Percentiles rank a stretch among this genome's conserved stretches.
Conservation (phyloP, 139 green algal genomes). For the Microglena sp. region DNA sequence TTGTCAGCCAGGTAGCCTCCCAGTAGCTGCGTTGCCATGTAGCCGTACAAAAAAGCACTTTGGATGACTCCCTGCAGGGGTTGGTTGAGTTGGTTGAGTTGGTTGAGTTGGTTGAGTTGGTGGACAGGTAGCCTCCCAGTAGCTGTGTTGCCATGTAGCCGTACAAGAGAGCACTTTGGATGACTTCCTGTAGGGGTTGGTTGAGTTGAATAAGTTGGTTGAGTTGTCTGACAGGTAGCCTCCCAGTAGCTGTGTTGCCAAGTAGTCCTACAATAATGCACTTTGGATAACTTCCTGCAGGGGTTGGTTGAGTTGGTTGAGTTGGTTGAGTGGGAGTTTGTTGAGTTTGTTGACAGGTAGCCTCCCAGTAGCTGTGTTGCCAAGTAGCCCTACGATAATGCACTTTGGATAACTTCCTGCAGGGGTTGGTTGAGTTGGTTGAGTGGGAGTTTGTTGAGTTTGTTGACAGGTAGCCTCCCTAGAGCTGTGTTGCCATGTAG, state of each 20-base stretch:
- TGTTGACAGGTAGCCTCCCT: conserved; percentile 78
- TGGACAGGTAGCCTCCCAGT: conserved; percentile 49
- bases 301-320: not conserved
- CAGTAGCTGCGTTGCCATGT: conserved; percentile 79
- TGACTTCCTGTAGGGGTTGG: conserved; percentile 51
- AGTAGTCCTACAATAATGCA: conserved; percentile 92
- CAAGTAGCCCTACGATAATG: conserved; percentile 92
- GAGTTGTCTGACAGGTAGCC: conserved; percentile 71
- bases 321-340: not conserved
- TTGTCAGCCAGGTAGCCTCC: conserved; percentile 79
- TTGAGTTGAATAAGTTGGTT: not conserved
- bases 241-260: conserved; percentile 75
- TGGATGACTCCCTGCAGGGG: conserved; percentile 72
- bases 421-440: not conserved
- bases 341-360: conserved; percentile 1
- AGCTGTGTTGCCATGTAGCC: conserved; percentile 88
- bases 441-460: conserved; percentile 10
- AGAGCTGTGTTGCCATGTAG: conserved; percentile 81
- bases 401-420: conserved; percentile 79
- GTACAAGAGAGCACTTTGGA: conserved; percentile 88
- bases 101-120: not conserved
- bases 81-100: not conserved
- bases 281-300: conserved; percentile 78
- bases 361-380: conserved; percentile 81
- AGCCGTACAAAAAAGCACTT: conserved; percentile 89